Percentiles rank a stretch among this genome's conserved stretches.
phyloP scores from a whole-genome alignment of 2,329 filamentous ascomycete genomes.

The Akanthomyces dipterigenus region DNA sequence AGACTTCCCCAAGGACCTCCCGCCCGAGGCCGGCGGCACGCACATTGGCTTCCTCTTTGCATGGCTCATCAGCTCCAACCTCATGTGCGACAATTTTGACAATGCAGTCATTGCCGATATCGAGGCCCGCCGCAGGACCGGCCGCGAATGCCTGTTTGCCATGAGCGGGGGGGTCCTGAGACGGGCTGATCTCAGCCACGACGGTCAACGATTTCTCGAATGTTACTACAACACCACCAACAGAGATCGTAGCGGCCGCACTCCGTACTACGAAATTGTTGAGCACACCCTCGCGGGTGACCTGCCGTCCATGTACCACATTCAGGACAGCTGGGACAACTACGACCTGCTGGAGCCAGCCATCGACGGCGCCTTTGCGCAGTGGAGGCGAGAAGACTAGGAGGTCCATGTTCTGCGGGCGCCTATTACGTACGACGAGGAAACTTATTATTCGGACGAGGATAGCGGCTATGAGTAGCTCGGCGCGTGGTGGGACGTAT shows the following conservation, averaged over 20 bases:
- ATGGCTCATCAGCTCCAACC: not conserved
- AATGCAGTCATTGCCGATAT: too few relatives aligned
- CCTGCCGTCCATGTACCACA: not conserved
- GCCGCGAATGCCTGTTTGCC: not conserved
- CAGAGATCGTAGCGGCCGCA: not conserved
- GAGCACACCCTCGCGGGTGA: not conserved
- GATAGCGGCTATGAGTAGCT: too few relatives aligned
- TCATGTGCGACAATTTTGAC: not conserved
- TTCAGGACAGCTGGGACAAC: not conserved
- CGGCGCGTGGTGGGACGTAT: too few relatives aligned
- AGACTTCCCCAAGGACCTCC: not conserved
- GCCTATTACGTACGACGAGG: too few relatives aligned
- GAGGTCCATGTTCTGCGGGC: too few relatives aligned
- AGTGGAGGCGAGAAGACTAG: too few relatives aligned
- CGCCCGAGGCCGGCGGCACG: not conserved
- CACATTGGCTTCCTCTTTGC: conserved; percentile 3
- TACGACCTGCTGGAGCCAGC: conserved; percentile 1
- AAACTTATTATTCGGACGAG: too few relatives aligned
- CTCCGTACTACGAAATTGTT: not conserved
- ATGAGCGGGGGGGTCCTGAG: not conserved
- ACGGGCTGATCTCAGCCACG: not conserved
- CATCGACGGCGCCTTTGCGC: not conserved
- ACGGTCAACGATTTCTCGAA: not conserved
- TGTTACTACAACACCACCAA: not conserved
- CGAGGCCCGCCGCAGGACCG: not conserved